Evolutionary conservation across 2,329 filamentous ascomycete genomes (phyloP).

Genomic region (Metarhizium anisopliae): DNA sequence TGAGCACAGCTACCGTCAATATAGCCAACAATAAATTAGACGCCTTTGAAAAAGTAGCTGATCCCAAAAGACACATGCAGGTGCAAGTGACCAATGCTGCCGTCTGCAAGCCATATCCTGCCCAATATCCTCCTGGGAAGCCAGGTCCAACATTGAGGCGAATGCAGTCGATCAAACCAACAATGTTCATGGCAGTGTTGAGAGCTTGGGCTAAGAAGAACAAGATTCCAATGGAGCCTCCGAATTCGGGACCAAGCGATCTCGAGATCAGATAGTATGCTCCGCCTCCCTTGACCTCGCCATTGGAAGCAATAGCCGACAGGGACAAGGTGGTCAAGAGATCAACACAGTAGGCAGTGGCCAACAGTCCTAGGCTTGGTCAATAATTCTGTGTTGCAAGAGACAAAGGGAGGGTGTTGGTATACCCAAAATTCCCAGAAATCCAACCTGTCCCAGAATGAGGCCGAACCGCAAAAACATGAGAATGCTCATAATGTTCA

Average conservation of each 20-base stretch:
- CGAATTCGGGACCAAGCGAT: slow-evolving; percentile 79
- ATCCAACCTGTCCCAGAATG: slow-evolving; percentile 70
- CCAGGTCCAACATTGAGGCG: slow-evolving; percentile 62
- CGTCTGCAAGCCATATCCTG: slow-evolving; percentile 67
- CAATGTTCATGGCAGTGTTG: slow-evolving; percentile 80
- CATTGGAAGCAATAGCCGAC: slow-evolving; percentile 83
- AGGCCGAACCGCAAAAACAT: slow-evolving; percentile 89
- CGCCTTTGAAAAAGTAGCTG: slow-evolving; percentile 68
- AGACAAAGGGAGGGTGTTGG: slow-evolving; percentile 13
- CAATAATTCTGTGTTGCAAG: background rate
- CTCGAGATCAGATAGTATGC: slow-evolving; percentile 85
- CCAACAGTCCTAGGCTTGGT: slow-evolving; percentile 50
- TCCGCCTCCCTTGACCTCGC: slow-evolving; percentile 77
- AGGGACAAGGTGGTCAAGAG: slow-evolving; percentile 79
- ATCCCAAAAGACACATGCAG: slow-evolving; percentile 68
- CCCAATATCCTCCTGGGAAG: slow-evolving; percentile 67
- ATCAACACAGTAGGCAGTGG: slow-evolving; percentile 70
- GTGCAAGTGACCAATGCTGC: slow-evolving; percentile 64
- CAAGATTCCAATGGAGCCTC: slow-evolving; percentile 77
- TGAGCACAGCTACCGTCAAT: slow-evolving; percentile 64
- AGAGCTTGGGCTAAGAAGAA: slow-evolving; percentile 88
- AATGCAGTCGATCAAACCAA: slow-evolving; percentile 77
- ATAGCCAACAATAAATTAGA: slow-evolving; percentile 69
- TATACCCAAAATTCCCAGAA: slow-evolving; percentile 69
- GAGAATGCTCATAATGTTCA: slow-evolving; percentile 82